These are phyloP conservation scores for Fusarium clavum DNA, from an alignment of 2,329 filamentous ascomycete genomes.

Conservation along the genomic window DNA sequence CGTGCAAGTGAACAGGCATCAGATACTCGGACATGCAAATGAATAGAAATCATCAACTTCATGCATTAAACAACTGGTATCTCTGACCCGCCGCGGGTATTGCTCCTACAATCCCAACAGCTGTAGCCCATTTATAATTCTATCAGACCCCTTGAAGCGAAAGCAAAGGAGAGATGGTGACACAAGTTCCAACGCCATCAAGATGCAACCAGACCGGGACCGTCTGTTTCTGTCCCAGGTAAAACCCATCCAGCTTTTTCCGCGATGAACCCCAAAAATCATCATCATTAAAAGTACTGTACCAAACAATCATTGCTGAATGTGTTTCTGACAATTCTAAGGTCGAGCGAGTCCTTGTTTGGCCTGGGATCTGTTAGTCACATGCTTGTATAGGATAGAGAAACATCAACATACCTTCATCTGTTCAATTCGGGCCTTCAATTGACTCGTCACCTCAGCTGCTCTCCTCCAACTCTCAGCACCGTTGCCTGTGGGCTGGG, in stretches of 20 bases:
- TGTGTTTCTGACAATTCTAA: slow-evolving; percentile 34
- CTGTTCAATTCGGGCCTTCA: slow-evolving; percentile 97
- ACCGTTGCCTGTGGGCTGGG: slow-evolving; percentile 51
- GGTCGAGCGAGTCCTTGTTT: slow-evolving; percentile 64
- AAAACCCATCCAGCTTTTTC: slow-evolving; percentile 38
- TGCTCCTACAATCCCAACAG: slow-evolving; percentile 42
- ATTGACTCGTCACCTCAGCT: slow-evolving; percentile 95
- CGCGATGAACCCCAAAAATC: slow-evolving; percentile 37
- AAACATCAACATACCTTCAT: slow-evolving; percentile 77
- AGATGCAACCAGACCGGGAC: slow-evolving; percentile 46
- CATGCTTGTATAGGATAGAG: accelerated
- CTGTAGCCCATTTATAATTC: slow-evolving; percentile 35
- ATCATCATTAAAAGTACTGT: slow-evolving; percentile 42
- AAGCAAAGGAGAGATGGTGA: slow-evolving; percentile 37
- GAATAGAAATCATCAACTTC: slow-evolving; percentile 39
- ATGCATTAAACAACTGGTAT: slow-evolving; percentile 48
- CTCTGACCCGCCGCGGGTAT: slow-evolving; percentile 40
- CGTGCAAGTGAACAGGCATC: too few species aligned
- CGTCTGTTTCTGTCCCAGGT: slow-evolving; percentile 33
- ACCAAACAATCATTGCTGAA: slow-evolving; percentile 19
- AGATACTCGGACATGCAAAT: not conserved
- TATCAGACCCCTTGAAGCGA: slow-evolving; percentile 41
- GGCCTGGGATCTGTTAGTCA: slow-evolving; percentile 51
- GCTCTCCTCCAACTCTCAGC: slow-evolving; percentile 95
- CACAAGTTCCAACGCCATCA: slow-evolving; percentile 47